A percentile compares a stretch with the other conserved stretches of the same genome.
These are phyloP conservation scores for Russula griseocarnosa DNA, from an alignment of 768 basidiomycete genomes.

Conservation along the genomic window DNA sequence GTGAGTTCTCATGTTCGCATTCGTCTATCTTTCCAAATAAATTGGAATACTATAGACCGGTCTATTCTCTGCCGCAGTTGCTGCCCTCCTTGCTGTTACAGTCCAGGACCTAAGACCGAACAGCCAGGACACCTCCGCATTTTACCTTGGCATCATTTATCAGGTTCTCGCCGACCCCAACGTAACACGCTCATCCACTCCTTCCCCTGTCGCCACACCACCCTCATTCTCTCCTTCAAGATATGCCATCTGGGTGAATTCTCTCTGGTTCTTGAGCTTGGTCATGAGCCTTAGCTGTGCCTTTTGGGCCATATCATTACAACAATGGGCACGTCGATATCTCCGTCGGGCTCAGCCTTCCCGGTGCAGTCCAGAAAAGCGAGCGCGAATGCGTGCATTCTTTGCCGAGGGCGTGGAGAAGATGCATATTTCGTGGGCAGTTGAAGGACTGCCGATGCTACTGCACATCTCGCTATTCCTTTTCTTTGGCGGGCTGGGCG, in stretches of 20 bases:
- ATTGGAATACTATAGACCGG: neutral
- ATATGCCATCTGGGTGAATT: slow-evolving; percentile 9
- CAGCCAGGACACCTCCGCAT: neutral
- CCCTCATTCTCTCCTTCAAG: neutral
- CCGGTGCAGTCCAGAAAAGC: slow-evolving; percentile 2
- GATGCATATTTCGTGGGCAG: neutral
- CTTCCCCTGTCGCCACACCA: neutral
- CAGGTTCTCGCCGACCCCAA: neutral
- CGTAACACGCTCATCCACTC: neutral
- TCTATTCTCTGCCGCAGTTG: neutral
- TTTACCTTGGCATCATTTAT: neutral
- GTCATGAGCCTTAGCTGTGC: neutral
- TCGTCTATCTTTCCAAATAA: neutral
- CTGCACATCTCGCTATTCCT: neutral
- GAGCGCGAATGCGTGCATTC: slow-evolving; percentile 4
- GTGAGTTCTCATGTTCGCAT: neutral
- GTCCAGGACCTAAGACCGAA: neutral
- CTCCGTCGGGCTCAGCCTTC: neutral
- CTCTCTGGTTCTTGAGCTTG: slow-evolving; percentile 16
- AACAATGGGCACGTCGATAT: slow-evolving; percentile 1
- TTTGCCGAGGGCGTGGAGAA: neutral
- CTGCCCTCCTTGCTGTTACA: neutral
- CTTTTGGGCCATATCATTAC: neutral
- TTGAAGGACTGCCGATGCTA: neutral
- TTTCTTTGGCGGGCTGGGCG: neutral